phyloP scores from a whole-genome alignment of 805 yeast genomes.

The Metschnikowia lunata region DNA sequence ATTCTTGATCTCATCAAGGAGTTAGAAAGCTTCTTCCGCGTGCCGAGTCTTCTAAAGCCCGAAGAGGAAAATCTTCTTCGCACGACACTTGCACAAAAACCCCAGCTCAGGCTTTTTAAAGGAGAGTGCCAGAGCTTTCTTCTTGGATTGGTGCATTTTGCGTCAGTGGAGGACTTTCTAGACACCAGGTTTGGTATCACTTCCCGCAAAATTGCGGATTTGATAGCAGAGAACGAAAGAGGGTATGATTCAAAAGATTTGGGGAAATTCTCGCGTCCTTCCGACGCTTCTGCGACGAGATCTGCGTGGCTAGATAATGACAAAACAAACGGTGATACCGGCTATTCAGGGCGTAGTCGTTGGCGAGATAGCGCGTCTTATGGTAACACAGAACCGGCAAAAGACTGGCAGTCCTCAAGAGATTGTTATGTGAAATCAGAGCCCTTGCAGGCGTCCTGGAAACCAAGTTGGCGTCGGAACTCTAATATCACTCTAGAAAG shows the following conservation, averaged over 20 bases:
- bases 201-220: background rate
- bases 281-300: background rate
- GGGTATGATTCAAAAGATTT: background rate
- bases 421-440: background rate
- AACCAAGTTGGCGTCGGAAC: background rate
- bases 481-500: background rate
- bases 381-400: no score
- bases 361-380: background rate
- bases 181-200: constrained; percentile 5
- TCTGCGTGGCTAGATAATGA: background rate
- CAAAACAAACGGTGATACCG: background rate
- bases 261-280: background rate
- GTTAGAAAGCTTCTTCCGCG: constrained; percentile 10
- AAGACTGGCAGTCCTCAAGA: background rate
- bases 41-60: constrained; percentile 6
- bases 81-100: constrained; percentile 8
- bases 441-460: background rate
- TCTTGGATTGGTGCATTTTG: constrained; percentile 12
- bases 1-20: constrained; percentile 9
- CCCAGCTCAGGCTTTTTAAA: constrained; percentile 11
- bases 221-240: constrained; percentile 1
- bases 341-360: background rate
- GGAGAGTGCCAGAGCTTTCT: constrained; percentile 13
- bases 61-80: constrained; percentile 10
- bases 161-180: constrained; percentile 8